Evolutionary conservation across 306 rosid species (phyloP), one percentile per base, ranked within the genome.

Genomic region (Cicer yamashitae): DNA sequence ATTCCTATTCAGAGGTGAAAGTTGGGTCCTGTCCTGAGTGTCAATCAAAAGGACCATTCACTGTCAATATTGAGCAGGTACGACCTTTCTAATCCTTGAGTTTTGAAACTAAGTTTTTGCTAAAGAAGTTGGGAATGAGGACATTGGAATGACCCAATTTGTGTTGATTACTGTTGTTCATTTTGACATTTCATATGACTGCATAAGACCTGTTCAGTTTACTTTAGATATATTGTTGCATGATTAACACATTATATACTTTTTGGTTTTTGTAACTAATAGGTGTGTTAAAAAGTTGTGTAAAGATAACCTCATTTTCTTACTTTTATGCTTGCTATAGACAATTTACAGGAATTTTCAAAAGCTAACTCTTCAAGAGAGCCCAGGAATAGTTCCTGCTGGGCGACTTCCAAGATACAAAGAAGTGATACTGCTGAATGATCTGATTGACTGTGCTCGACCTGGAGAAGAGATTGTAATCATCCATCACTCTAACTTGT

Each of bases 11-110:
- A 40, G 99, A 94, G 84, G 96, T 94, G 79, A 91, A 87, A 83
- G 99, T 94, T 79, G 99, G 97, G 63, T 94, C 99, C 57, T 94
- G 99, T 85, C 97, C 99, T 0, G 99, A 94, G 85, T 94, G 99
- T 78, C 96, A 90, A 82, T 92, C 99, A 5, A 91, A 90, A 80
- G 99, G 97, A 57, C 99, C 99, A 6, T 94, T 94, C 75, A 87
- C 88, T 58, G 91, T 94, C 85, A 94, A 94, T 73, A 83, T 94
- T 47, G 99, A 94, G 86, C 97, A 94, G 99, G 98, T 91, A 77
- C 76, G 44, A 56, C 59, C 53, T 63, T 47, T 13, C 41, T 20
- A 22, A 61, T 46, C 54, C 64, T 60, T 30, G 59, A 17, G 44
- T 68, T 46, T n/a, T 57, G 41, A 10, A 37, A 51, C 64, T 8